Base-by-base conservation (phyloP, 225 moss, liverwort and hornwort genomes). In the Polytrichum formosum region DNA sequence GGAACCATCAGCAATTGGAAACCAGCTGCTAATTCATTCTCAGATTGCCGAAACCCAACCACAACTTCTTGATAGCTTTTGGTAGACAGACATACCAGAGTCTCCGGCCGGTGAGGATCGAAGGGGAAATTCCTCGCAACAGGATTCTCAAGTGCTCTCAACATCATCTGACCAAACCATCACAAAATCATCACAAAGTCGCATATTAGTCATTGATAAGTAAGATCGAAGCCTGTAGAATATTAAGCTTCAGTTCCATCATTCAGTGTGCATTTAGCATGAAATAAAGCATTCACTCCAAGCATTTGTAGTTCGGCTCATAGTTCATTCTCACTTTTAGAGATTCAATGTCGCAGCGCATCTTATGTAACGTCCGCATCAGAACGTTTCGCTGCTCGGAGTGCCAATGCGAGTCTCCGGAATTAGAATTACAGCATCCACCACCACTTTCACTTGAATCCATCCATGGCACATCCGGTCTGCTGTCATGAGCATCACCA, bases 291-390 rank as follows among this genome's bases (percentile, higher is more conserved):
- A 6, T 58, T 21, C 58, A 20, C 58, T 58, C 58, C 58, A 58
- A 58, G 58, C 58, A 58, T 23, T 58, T 58, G 58, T 22, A 16
- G 13, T 46, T 13, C 13, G 4, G 46, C 46, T 46, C 16, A 16
- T 46, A 46, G 3, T n/a, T 67, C 5, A 23, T n/a, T 26, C 18
- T 67, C 10, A 87, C 87, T 83, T 81, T 83, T 26, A 87, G 72
- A 53, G 83, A 83, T 63, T 83, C 81, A 69, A 83, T 83, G 63
- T 87, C 87, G 56, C 78, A 76, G 28, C 83, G 87, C 87, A 87
- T 87, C 22, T 67, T 58, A 28, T 83, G 87, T 72, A 87, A 70
- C 65, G 81, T 83, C 27, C 77, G 80, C 78, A 83, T 76, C 30
- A 83, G 83, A 55, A 69, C 73, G 54, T 28, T 81, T 9, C 76